Conservation (phyloP, 2,329 filamentous ascomycete genomes). For the Cadophora sp. region DNA sequence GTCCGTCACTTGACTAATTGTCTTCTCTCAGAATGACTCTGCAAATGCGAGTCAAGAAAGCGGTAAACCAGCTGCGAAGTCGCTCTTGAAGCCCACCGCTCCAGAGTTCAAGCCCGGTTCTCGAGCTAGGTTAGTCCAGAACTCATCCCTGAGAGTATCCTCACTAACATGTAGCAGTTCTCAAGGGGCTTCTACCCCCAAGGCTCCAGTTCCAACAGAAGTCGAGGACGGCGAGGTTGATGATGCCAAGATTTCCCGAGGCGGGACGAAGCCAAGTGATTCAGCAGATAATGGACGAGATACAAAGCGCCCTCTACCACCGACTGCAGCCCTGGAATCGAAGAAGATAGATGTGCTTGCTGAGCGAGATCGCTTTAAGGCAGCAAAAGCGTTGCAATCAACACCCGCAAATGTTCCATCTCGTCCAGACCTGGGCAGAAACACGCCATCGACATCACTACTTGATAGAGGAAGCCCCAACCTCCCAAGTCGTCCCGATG, state of each 20-base stretch:
- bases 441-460: constrained; percentile 13
- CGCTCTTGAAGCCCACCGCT: constrained; percentile 64
- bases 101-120: constrained; percentile 67
- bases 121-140: constrained; percentile 41
- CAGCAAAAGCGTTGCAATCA: constrained; percentile 36
- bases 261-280: constrained; percentile 5
- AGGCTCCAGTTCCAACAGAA: constrained; percentile 49
- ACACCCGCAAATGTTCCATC: constrained; percentile 30
- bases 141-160: neutral
- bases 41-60: constrained; percentile 22
- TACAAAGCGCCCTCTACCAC: constrained; percentile 22
- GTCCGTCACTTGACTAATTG: constrained; percentile 41
- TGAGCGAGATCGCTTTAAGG: constrained; percentile 39
- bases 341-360: constrained; percentile 40
- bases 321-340: constrained; percentile 28
- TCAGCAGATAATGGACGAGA: constrained; percentile 17
- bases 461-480: constrained; percentile 36
- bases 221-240: constrained; percentile 78
- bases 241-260: constrained; percentile 55
- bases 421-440: constrained; percentile 37
- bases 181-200: constrained; percentile 43
- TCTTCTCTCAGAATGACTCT: constrained; percentile 34
- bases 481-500: constrained; percentile 44
- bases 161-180: constrained; percentile 45
- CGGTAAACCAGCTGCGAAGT: constrained; percentile 23